A percentile compares a stretch with the other conserved stretches of the same genome.
phyloP scores from a whole-genome alignment of 1,139 yeast genomes.

The Fermentozyma sake region DNA sequence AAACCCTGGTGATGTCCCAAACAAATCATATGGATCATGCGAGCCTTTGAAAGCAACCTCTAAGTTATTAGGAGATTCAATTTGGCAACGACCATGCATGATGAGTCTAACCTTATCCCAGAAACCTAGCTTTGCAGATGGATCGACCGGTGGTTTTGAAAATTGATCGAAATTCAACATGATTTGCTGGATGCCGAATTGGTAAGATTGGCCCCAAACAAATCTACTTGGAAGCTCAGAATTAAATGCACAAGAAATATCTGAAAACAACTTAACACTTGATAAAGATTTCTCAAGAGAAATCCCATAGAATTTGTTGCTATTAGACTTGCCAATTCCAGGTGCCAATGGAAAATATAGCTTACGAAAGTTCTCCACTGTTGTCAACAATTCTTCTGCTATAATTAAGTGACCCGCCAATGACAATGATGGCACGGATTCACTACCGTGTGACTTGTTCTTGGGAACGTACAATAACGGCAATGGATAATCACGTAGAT shows the following conservation, averaged over 20 bases:
- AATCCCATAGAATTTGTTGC: conserved; percentile 50
- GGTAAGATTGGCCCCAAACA: conserved; percentile 84
- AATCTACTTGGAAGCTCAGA: conserved; percentile 62
- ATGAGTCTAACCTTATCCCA: conserved; percentile 55
- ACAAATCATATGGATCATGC: conserved; percentile 41
- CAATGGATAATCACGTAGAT: conserved; percentile 65
- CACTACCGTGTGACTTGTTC: conserved; percentile 10
- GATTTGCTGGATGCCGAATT: conserved; percentile 78
- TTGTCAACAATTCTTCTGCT: conserved; percentile 40
- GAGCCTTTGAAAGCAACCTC: conserved; percentile 52
- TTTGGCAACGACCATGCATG: conserved; percentile 44
- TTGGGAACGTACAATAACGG: conserved; percentile 46
- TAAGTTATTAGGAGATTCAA: conserved; percentile 36
- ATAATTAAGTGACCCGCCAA: conserved; percentile 45
- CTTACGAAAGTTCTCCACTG: conserved; percentile 49
- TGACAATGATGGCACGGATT: conserved; percentile 24
- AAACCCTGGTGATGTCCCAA: conserved; percentile 38
- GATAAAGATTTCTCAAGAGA: conserved; percentile 74
- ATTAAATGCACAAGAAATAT: conserved; percentile 50
- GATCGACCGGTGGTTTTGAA: conserved; percentile 77
- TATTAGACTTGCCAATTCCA: conserved; percentile 29
- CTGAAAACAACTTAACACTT: conserved; percentile 68
- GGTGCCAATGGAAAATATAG: conserved; percentile 62
- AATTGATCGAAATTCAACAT: conserved; percentile 80
- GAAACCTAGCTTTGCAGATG: conserved; percentile 49